A percentile compares a stretch with the other conserved stretches of the same genome.
phyloP scores from a whole-genome alignment of 176 grass and related monocot genomes.

The Lolium rigidum region DNA sequence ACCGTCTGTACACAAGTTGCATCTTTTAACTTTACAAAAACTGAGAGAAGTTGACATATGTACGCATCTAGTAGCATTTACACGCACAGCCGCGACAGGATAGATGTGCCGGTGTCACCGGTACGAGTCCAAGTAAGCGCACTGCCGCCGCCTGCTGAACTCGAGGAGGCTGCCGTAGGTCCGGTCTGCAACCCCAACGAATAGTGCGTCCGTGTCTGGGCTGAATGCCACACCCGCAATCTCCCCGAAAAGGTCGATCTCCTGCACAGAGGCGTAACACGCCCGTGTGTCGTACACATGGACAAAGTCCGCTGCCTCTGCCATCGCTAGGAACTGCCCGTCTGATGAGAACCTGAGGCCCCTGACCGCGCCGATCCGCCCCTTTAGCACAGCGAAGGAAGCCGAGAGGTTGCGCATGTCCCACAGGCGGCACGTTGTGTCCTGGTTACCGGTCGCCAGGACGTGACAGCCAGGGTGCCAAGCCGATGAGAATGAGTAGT shows the following conservation, averaged over 20 bases:
- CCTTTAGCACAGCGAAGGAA: slow-evolving; percentile 57
- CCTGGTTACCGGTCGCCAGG: slow-evolving; percentile 78
- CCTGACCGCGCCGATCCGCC: slow-evolving; percentile 62
- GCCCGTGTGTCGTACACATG: slow-evolving; percentile 57
- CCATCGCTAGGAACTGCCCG: slow-evolving; percentile 64
- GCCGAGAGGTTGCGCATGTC: slow-evolving; percentile 66
- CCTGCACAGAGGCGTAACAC: slow-evolving; percentile 46
- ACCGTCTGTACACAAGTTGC: neutral
- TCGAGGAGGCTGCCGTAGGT: slow-evolving; percentile 77
- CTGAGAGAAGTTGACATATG: neutral
- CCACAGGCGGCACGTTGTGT: slow-evolving; percentile 80
- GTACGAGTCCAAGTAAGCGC: slow-evolving; percentile 49
- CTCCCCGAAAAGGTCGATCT: slow-evolving; percentile 82
- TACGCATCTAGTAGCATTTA: neutral
- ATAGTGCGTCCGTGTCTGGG: slow-evolving; percentile 55
- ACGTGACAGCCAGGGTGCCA: slow-evolving; percentile 63
- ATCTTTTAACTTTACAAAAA: neutral
- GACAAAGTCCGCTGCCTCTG: slow-evolving; percentile 79
- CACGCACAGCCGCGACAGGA: neutral
- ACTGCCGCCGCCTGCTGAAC: slow-evolving; percentile 53
- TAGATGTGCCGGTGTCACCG: slow-evolving; percentile 13
- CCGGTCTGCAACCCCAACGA: slow-evolving; percentile 64
- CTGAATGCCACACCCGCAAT: slow-evolving; percentile 68
- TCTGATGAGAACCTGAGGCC: slow-evolving; percentile 72
- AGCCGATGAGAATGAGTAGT: slow-evolving; percentile 80